These are phyloP conservation scores for Aegilops umbellulata DNA, from an alignment of 176 grass and related monocot genomes.

Conservation along the genomic window DNA sequence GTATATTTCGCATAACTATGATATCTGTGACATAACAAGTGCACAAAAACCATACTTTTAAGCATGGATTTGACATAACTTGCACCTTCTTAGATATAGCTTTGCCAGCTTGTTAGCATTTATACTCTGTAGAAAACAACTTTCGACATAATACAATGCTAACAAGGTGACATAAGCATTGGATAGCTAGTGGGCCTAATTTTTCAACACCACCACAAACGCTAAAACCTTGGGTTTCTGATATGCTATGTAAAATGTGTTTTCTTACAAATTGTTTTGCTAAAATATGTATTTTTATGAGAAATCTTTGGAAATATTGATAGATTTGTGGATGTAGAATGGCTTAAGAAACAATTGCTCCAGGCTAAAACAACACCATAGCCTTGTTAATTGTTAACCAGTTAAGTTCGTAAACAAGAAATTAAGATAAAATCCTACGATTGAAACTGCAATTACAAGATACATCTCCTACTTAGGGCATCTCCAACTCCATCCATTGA, in stretches of 20 bases:
- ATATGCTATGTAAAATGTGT: not conserved
- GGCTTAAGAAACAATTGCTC: not conserved
- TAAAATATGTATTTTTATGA: not conserved
- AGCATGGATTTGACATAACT: not conserved
- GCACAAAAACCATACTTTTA: not conserved
- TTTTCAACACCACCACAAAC: not conserved
- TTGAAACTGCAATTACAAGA: not conserved
- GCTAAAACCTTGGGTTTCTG: not conserved
- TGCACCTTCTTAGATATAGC: not conserved
- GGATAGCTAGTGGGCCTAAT: not conserved
- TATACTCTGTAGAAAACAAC: no score
- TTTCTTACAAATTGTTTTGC: not conserved
- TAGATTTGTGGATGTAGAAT: not conserved
- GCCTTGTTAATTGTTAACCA: not conserved
- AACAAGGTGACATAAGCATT: not conserved
- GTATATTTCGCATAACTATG: not conserved
- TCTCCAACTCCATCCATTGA: no score
- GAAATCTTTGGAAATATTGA: not conserved
- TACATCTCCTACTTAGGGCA: no score
- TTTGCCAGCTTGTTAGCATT: no score
- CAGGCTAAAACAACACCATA: not conserved
- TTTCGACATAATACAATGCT: not conserved
- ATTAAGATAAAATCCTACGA: slow-evolving; percentile 9
- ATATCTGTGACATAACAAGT: not conserved
- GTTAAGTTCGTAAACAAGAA: not conserved